phyloP scores from a whole-genome alignment of 441 rosid species.

The Flueggea neowawraea region DNA sequence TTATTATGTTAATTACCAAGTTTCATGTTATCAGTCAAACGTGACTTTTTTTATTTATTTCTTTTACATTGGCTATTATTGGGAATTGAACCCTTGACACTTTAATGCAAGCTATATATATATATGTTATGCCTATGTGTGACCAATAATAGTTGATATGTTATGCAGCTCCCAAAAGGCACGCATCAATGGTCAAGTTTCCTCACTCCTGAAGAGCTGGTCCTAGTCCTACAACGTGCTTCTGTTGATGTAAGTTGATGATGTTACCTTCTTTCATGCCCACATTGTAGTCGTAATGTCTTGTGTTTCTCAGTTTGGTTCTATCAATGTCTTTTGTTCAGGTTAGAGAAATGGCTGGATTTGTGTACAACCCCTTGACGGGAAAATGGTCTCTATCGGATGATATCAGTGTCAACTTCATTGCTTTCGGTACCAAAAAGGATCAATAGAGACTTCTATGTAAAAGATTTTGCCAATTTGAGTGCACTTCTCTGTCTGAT shows the following conservation, averaged over 20 bases:
- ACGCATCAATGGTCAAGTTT: constrained; percentile 91
- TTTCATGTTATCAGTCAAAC: no score
- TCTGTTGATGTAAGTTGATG: constrained; percentile 45
- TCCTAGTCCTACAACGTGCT: constrained; percentile 55
- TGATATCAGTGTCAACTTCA: constrained; percentile 65
- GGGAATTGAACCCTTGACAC: no score
- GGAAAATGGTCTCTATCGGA: constrained; percentile 77
- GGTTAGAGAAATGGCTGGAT: constrained; percentile 92
- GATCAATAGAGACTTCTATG: constrained; percentile 7
- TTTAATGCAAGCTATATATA: no score
- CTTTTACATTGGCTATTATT: no score
- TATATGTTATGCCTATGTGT: not conserved
- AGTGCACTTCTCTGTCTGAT: no score
- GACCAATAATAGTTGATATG: not conserved
- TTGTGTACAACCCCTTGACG: constrained; percentile 63
- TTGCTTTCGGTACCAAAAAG: constrained; percentile 62
- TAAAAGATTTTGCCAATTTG: no score
- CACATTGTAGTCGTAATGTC: no score
- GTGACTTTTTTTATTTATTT: no score
- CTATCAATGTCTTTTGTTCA: constrained; percentile 13
- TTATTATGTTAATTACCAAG: no score
- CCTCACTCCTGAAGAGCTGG: constrained; percentile 79
- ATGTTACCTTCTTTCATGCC: no score
- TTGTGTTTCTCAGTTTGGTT: constrained; percentile 1
- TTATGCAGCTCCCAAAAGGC: constrained; percentile 80